Conservation (phyloP, 352 stramenopile genomes). For the Poterioochromonas sp. region DNA sequence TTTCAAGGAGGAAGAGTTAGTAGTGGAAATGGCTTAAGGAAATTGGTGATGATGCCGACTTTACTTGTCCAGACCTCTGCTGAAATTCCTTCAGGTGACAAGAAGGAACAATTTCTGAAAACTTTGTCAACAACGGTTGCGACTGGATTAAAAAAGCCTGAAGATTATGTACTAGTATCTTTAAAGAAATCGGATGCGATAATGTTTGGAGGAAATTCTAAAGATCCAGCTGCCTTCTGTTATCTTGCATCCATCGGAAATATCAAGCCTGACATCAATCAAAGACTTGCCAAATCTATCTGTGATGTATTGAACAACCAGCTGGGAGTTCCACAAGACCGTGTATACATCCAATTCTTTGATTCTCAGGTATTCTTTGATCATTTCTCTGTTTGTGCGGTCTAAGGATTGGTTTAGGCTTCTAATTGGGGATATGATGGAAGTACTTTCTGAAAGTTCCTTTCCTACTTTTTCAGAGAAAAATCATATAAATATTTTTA, state of each 20-base stretch:
- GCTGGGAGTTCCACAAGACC: background rate
- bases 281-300: background rate
- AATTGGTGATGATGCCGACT: background rate
- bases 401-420: too few relatives aligned
- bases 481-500: too few relatives aligned
- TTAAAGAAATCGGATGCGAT: background rate
- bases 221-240: background rate
- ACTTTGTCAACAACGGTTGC: background rate
- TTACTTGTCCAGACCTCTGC: background rate
- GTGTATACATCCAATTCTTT: background rate
- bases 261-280: background rate
- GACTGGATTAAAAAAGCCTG: background rate
- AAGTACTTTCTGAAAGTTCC: too few relatives aligned
- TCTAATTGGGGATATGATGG: too few relatives aligned
- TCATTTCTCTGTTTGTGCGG: too few relatives aligned
- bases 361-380: background rate
- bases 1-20: background rate
- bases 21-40: background rate
- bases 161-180: background rate
- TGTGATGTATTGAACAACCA: background rate
- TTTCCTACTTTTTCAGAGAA: too few relatives aligned
- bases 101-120: background rate
- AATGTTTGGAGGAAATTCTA: background rate
- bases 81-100: background rate
- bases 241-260: background rate